These are phyloP conservation scores for Anthoceros angustus DNA, from an alignment of 225 moss, liverwort and hornwort genomes.

Conservation along the genomic window DNA sequence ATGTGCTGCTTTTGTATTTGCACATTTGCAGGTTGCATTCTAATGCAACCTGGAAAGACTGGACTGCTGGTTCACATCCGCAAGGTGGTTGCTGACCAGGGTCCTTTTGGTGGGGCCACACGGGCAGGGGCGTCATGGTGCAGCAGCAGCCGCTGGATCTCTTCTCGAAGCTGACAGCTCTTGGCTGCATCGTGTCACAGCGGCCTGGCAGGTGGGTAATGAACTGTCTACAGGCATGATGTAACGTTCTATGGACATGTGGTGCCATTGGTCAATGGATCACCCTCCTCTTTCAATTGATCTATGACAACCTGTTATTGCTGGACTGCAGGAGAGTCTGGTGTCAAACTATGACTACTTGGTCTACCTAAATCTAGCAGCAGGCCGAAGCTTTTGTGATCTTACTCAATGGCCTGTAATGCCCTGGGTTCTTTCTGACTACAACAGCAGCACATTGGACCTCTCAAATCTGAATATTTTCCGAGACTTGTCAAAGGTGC, in stretches of 20 bases:
- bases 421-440: slow-evolving; percentile 96
- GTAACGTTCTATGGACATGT: not conserved
- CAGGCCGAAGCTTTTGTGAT: slow-evolving; percentile 97
- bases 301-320: not conserved
- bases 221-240: not conserved
- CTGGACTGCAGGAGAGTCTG: slow-evolving; percentile 49
- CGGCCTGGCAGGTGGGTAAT: slow-evolving; percentile 74
- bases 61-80: slow-evolving; percentile 22
- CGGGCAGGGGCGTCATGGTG: slow-evolving; percentile 86
- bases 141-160: slow-evolving; percentile 85
- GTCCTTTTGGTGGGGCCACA: slow-evolving; percentile 56
- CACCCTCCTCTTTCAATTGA: not conserved
- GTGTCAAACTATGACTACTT: slow-evolving; percentile 99
- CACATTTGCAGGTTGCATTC: not conserved
- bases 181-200: slow-evolving; percentile 75
- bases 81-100: slow-evolving; percentile 66
- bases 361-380: slow-evolving; percentile 87
- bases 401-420: slow-evolving; percentile 98
- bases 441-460: slow-evolving; percentile 66
- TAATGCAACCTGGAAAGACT: slow-evolving; percentile 6
- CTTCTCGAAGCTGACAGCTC: slow-evolving; percentile 91
- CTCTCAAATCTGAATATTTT: slow-evolving; percentile 61
- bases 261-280: not conserved
- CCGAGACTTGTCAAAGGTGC: slow-evolving; percentile 87
- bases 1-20: no score